phyloP scores from a whole-genome alignment of 1,284 basidiomycete genomes.

The Phaffia rhodozyma region DNA sequence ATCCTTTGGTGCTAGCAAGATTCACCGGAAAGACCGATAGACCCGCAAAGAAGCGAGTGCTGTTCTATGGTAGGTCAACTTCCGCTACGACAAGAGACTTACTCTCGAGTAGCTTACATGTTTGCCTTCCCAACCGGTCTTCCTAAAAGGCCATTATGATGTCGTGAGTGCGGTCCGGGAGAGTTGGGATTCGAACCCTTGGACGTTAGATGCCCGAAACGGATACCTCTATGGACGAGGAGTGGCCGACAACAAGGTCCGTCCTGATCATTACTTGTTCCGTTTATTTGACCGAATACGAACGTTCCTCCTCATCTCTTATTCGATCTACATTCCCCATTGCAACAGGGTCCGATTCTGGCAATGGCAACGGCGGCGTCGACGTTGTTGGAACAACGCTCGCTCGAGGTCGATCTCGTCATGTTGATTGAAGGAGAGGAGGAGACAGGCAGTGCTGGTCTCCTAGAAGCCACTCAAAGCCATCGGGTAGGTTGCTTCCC shows the following conservation, averaged over 20 bases:
- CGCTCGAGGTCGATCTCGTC: conserved; percentile 73
- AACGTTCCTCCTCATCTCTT: not conserved
- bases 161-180: conserved; percentile 64
- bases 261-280: not conserved
- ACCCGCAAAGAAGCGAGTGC: conserved; percentile 46
- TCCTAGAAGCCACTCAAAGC: conserved; percentile 57
- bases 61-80: conserved; percentile 59
- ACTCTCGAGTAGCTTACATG: no score
- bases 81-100: not conserved
- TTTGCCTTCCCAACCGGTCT: not conserved
- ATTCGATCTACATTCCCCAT: not conserved
- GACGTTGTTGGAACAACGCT: conserved; percentile 56
- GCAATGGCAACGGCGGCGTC: conserved; percentile 83
- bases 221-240: conserved; percentile 92
- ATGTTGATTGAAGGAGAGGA: conserved; percentile 94
- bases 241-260: conserved; percentile 39
- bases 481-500: conserved; percentile 49
- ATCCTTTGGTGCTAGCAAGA: conserved; percentile 74
- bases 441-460: conserved; percentile 79
- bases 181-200: conserved; percentile 79
- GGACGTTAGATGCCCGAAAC: conserved; percentile 66
- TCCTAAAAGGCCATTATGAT: conserved; percentile 66
- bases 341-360: conserved; percentile 70
- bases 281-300: not conserved
- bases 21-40: conserved; percentile 52